Conservation (phyloP, 768 basidiomycete species). For the Leccinum imitatum region DNA sequence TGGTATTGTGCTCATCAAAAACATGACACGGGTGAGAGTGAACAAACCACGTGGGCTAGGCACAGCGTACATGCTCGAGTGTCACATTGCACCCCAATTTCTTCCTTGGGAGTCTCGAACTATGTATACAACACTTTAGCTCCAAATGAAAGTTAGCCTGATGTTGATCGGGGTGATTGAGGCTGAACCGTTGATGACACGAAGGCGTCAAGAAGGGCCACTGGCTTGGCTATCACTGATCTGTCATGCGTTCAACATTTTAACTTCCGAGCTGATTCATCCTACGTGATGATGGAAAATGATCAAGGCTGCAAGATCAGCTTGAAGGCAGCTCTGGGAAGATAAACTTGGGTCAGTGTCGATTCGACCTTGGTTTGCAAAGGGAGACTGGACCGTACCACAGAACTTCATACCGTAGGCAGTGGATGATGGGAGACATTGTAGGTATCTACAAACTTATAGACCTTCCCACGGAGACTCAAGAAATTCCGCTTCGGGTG, state of each 20-base stretch:
- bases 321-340: not conserved
- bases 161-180: not conserved
- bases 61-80: not conserved
- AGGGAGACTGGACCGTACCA: too few species aligned
- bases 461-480: slow-evolving; percentile 8
- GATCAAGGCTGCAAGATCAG: not conserved
- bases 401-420: too few species aligned
- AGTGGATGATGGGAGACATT: too few species aligned
- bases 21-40: not conserved
- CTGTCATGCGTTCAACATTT: too few species aligned
- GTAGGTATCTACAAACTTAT: too few species aligned
- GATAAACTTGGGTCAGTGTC: not conserved
- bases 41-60: not conserved
- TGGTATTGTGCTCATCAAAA: not conserved
- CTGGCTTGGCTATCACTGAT: not conserved
- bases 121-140: not conserved
- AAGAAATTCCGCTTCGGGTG: slow-evolving; percentile 11
- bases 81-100: not conserved
- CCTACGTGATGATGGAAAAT: not conserved
- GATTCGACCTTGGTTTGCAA: not conserved
- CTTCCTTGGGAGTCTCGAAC: not conserved
- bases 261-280: not conserved
- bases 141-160: not conserved
- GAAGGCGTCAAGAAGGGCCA: not conserved
- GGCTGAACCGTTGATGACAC: not conserved